Base-by-base conservation (phyloP, 1,139 yeast species). In the Sugiyamaella paludigena region DNA sequence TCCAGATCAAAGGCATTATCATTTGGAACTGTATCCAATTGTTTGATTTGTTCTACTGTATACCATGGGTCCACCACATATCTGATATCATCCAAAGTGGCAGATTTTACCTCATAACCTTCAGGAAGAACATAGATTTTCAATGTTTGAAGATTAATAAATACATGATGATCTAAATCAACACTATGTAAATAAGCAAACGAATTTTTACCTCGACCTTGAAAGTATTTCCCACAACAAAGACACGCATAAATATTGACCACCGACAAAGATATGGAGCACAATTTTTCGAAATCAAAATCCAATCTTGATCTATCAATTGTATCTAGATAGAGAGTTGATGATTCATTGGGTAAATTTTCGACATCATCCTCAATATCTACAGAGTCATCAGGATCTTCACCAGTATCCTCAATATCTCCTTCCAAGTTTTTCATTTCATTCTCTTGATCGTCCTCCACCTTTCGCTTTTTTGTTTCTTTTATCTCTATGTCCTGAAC, bases 171-270 rank as follows among this genome's bases (percentile, higher is more conserved):
- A 54, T 76, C 74, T 2, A 69, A 74, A 50, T 80, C 76, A 27
- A 87, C 73, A 2, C 89, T 74, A 63, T 87, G 95, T 37, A 71
- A 64, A 59, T 81, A 84, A 0, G 92, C 91, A 16, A 83, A 83
- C 0, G 92, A 79, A 11, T 76, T 65, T 48, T 66, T 68, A 1
- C 81, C 77, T 26, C 89, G 72, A 0, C 95, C 95, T 58, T 81
- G 85, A 48, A 80, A 76, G 67, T 80, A 87, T 59, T 78, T 81
- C 36, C 94, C 94, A 66, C 95, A 87, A 0, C 75, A 76, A 32
- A 87, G 67, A 60, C 95, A 87, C 36, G 87, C 81, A 61, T 85
- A 84, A 1, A 86, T 77, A 58, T 84, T 83, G 31, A 75, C 68
- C 38, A 74, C 75, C 0, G 87, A 73, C 13, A 86, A 68, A 0